Conservation (phyloP, 495 filamentous ascomycete species). For the Sordaria brevicollis region DNA sequence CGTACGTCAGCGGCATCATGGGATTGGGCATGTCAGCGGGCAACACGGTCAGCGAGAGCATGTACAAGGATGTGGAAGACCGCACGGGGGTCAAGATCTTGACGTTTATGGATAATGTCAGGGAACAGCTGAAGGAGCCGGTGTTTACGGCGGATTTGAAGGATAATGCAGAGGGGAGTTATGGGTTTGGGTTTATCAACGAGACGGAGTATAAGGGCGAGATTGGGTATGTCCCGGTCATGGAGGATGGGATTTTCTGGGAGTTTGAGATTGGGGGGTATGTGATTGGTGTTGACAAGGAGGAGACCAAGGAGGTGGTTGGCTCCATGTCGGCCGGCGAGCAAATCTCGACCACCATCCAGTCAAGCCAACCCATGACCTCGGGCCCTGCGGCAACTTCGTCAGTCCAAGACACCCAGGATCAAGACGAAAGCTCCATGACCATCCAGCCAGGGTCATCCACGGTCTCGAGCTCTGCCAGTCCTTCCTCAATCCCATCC, state of each 20-base stretch:
- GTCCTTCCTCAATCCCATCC: slow-evolving; percentile 39
- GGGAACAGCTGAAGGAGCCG: slow-evolving; percentile 39
- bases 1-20: slow-evolving; percentile 55
- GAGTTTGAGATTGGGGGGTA: slow-evolving; percentile 1
- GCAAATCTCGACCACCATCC: not conserved
- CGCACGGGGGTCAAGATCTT: slow-evolving; percentile 36
- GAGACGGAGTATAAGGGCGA: slow-evolving; percentile 44
- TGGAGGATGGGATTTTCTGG: slow-evolving; percentile 24
- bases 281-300: not conserved
- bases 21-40: slow-evolving; percentile 59
- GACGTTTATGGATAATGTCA: slow-evolving; percentile 62
- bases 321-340: not conserved
- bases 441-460: not conserved
- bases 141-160: slow-evolving; percentile 57
- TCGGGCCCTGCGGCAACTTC: slow-evolving; percentile 5
- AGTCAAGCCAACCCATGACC: not conserved
- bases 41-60: slow-evolving; percentile 41
- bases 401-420: slow-evolving; percentile 43
- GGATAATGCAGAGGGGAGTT: slow-evolving; percentile 44
- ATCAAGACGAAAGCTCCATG: slow-evolving; percentile 48
- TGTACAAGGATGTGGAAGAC: not conserved
- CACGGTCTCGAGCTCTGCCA: not conserved
- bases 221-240: slow-evolving; percentile 18
- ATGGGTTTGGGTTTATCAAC: slow-evolving; percentile 63
- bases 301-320: not conserved